phyloP scores from a whole-genome alignment of 306 rosid species.

The Vigna nakashimae region DNA sequence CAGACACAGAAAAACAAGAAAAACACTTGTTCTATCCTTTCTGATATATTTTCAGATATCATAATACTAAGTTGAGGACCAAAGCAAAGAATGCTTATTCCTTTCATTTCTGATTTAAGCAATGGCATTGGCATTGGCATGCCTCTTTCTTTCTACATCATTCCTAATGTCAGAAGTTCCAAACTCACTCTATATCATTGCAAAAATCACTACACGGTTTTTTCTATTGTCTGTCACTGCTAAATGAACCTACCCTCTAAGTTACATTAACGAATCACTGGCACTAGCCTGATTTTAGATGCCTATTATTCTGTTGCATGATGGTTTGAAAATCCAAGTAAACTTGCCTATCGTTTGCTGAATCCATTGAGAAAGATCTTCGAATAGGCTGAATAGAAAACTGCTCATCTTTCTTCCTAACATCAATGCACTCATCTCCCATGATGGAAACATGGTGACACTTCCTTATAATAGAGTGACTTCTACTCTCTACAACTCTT shows the following conservation, averaged over 20 bases:
- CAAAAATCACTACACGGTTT: conserved; percentile 4
- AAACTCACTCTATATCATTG: conserved; percentile 11
- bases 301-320: conserved; percentile 37
- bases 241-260: not conserved
- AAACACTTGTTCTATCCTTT: too few species aligned
- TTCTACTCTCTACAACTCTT: conserved; percentile 36
- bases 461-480: conserved; percentile 47
- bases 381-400: conserved; percentile 65
- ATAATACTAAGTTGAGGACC: too few species aligned
- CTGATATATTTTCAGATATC: too few species aligned
- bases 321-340: conserved; percentile 58
- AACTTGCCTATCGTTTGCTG: conserved; percentile 63
- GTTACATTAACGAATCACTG: conserved; percentile 53
- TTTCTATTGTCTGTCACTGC: not conserved
- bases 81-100: too few species aligned
- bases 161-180: not conserved
- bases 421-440: conserved; percentile 81
- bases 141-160: conserved; percentile 32
- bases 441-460: conserved; percentile 60
- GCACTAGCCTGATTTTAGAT: conserved; percentile 47
- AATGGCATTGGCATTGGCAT: conserved; percentile 47
- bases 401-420: conserved; percentile 63
- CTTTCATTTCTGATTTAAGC: not conserved
- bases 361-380: conserved; percentile 81
- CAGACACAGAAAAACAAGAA: too few species aligned